Evolutionary conservation across 305 asterid species (phyloP), one percentile per base, ranked within the genome.

Genomic region (Solanum hybrid): DNA sequence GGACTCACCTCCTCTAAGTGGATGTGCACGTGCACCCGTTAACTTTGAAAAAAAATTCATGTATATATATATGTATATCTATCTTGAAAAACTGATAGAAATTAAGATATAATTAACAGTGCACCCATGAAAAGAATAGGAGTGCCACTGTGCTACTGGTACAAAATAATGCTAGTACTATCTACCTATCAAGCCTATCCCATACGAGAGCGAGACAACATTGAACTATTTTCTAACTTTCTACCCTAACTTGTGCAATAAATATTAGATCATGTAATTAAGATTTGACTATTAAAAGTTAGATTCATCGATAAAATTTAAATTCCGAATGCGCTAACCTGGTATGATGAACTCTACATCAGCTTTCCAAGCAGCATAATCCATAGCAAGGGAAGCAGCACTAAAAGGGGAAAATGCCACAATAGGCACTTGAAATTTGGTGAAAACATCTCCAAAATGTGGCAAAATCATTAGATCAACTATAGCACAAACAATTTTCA

Each of bases 381-480:
- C 95, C 95, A 95, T 91, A 1, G 98, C 98, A 36, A 95, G 88
- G 26, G 94, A 87, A 51, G 95, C 92, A 29, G 98, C 97, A 4
- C 98, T 96, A 14, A 94, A 94, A 4, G 98, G 91, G 86, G 94
- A 91, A 91, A 95, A 95, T 5, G 93, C 89, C 11, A 91, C 96
- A 8, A 84, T 11, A 3, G 95, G 97, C 57, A 96, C 89, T 1
- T 84, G 91, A 76, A 90, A 92, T 71, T 88, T 94, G 83, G 8
- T 86, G 80, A 95, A 96, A 4, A 94, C 90, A 26, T 26, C 69
- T 51, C 93, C 94, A 9, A 90, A 92, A 91, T 95, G 89, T 96
- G 96, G 94, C 80, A 95, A 92, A 96, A 95, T 95, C 98, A 96
- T 94, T 71, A 93, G 92, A 84, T 96, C 98, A 85, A 95, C 91